phyloP scores from a whole-genome alignment of 169 alveolate species.

The Theileria equi region DNA sequence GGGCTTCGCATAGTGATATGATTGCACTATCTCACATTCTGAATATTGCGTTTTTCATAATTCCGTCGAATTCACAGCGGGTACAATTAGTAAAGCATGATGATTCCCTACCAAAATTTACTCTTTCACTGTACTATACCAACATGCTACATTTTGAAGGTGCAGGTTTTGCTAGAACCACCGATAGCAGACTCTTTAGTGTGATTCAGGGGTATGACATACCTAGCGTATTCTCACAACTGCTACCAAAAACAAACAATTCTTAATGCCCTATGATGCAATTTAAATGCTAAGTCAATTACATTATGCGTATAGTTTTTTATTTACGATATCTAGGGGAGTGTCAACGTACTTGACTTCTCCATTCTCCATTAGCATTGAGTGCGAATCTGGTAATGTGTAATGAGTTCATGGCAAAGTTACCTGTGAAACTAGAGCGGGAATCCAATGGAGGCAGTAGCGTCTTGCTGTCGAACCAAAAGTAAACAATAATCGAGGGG shows the following conservation, averaged over 20 bases:
- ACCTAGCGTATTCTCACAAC: not conserved
- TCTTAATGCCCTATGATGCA: not conserved
- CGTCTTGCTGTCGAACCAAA: constrained; percentile 32
- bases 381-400: not conserved
- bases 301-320: constrained; percentile 7
- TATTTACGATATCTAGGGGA: constrained; percentile 17
- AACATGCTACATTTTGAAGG: constrained; percentile 46
- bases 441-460: constrained; percentile 52
- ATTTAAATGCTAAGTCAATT: too few species aligned
- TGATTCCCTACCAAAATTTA: not conserved
- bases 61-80: constrained; percentile 2
- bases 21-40: constrained; percentile 26
- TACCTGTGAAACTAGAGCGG: constrained; percentile 28
- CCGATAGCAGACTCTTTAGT: not conserved
- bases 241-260: not conserved
- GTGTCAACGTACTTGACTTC: constrained; percentile 5
- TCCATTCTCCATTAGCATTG: not conserved
- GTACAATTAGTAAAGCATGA: constrained; percentile 19
- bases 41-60: constrained; percentile 24
- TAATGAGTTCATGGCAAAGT: not conserved
- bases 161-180: constrained; percentile 28
- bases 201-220: constrained; percentile 3
- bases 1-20: constrained; percentile 58
- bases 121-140: constrained; percentile 36
- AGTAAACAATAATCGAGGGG: constrained; percentile 1